A percentile compares a stretch with the other conserved stretches of the same genome.
phyloP scores from a whole-genome alignment of 441 rosid species.

The Capsella rubella region DNA sequence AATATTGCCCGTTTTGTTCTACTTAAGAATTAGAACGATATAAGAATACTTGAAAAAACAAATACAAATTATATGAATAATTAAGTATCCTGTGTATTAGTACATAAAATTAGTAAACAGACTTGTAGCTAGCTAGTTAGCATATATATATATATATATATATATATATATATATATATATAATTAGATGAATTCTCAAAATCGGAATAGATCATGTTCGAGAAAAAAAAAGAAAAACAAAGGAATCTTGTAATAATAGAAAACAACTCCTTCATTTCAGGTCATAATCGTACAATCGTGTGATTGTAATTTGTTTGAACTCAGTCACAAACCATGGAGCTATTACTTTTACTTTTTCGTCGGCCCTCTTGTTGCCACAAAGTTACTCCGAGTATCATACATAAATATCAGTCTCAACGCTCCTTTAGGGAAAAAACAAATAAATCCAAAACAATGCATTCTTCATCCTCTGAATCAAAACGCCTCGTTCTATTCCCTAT shows the following conservation, averaged over 20 bases:
- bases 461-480: neutral
- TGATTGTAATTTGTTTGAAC: conserved; percentile 22
- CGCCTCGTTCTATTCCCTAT: neutral
- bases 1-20: too few relatives aligned
- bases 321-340: neutral
- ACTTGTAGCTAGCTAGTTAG: too few relatives aligned
- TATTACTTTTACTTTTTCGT: neutral
- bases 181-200: too few relatives aligned
- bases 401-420: conserved; percentile 11
- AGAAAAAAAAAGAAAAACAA: too few relatives aligned
- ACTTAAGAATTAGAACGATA: too few relatives aligned
- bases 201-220: too few relatives aligned
- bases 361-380: conserved; percentile 29
- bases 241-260: neutral
- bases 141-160: too few relatives aligned
- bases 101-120: too few relatives aligned
- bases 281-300: neutral
- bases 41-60: too few relatives aligned
- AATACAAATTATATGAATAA: too few relatives aligned
- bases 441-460: conserved; percentile 6
- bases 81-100: too few relatives aligned
- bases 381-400: neutral
- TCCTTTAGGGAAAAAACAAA: neutral
- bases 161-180: too few relatives aligned
- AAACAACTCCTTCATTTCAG: conserved; percentile 24